Conservation (phyloP, 2,329 filamentous ascomycete genomes). For the Fonsecaea erecta region DNA sequence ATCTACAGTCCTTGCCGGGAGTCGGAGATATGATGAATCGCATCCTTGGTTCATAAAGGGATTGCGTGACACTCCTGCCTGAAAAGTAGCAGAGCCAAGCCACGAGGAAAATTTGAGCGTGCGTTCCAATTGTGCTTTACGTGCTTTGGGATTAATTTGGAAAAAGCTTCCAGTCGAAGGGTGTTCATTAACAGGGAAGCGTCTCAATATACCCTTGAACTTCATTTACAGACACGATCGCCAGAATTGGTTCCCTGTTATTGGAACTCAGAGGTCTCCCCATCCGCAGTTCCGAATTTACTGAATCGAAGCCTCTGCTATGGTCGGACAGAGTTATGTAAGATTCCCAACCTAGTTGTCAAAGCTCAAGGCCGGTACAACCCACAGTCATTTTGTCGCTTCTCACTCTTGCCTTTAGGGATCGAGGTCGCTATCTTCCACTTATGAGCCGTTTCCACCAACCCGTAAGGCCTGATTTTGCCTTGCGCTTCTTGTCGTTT, state of each 20-base stretch:
- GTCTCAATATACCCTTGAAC: not conserved
- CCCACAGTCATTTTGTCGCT: not conserved
- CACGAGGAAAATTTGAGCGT: not conserved
- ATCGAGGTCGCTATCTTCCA: slow-evolving; percentile 8
- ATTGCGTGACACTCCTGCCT: not conserved
- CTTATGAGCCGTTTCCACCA: slow-evolving; percentile 10
- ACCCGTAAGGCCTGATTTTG: not conserved
- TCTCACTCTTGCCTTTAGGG: not conserved
- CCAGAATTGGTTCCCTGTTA: not conserved
- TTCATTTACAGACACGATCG: not conserved
- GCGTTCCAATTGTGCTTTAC: not conserved
- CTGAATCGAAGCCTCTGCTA: not conserved
- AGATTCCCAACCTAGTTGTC: not conserved
- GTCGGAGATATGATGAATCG: not conserved
- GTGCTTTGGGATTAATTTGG: not conserved
- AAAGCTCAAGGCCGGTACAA: slow-evolving; percentile 1
- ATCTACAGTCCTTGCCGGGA: not conserved
- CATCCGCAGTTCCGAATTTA: slow-evolving; percentile 2
- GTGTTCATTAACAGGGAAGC: not conserved
- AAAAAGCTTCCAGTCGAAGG: not conserved
- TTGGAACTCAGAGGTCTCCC: not conserved
- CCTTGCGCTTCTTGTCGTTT: slow-evolving; percentile 12
- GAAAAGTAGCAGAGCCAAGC: not conserved
- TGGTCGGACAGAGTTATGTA: slow-evolving; percentile 1
- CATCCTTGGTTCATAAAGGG: not conserved